Conservation (phyloP, 495 filamentous ascomycete genomes). For the Terfezia claveryi region DNA sequence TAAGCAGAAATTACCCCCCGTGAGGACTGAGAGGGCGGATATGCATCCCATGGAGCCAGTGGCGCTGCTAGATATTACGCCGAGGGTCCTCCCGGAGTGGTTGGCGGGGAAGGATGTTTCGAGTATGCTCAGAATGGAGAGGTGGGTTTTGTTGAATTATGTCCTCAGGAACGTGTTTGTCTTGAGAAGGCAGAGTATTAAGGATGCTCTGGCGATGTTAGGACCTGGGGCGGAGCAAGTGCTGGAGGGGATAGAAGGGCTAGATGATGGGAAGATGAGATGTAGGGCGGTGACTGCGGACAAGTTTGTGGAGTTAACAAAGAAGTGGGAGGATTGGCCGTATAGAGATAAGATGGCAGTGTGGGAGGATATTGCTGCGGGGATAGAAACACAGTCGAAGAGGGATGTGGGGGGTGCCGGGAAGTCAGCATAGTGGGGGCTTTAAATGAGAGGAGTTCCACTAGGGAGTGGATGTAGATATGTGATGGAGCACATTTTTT, state of each 20-base stretch:
- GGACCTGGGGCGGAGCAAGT: conserved; percentile 22
- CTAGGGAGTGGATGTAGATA: not conserved
- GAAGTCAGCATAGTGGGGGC: not conserved
- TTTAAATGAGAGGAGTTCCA: not conserved
- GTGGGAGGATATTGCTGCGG: not conserved
- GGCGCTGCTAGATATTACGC: conserved; percentile 11
- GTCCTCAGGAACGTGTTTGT: conserved; percentile 7
- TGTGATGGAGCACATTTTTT: not conserved
- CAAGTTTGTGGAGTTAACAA: conserved; percentile 29
- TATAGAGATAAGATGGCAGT: conserved; percentile 18
- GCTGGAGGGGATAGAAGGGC: conserved; percentile 14
- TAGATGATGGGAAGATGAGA: conserved; percentile 18
- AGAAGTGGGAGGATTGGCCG: conserved; percentile 38
- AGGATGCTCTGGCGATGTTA: conserved; percentile 2
- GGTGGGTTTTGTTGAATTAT: conserved; percentile 10
- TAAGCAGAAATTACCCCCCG: not conserved
- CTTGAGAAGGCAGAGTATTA: conserved; percentile 3
- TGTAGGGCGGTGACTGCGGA: conserved; percentile 23
- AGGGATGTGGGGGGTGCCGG: not conserved
- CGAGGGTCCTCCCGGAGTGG: conserved; percentile 3
- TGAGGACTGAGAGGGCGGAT: not conserved
- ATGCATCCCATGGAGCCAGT: conserved; percentile 4
- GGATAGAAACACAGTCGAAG: not conserved
- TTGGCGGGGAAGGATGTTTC: not conserved
- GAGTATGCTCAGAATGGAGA: not conserved